Evolutionary conservation across 805 yeast genomes (phyloP), one percentile per base, ranked within the genome.

Genomic region (Pichia pseudocactophila): DNA sequence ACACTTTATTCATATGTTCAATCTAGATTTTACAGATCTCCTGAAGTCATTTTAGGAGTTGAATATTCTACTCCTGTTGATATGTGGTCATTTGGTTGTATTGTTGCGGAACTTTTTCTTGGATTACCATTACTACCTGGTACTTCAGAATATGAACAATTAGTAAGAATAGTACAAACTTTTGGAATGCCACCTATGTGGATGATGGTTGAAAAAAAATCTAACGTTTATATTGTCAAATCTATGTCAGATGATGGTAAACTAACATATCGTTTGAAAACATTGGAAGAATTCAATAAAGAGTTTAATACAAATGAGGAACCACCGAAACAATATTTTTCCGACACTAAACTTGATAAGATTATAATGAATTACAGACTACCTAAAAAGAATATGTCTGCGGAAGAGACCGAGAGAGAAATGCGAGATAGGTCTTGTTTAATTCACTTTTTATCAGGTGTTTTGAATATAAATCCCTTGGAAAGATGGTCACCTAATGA

Each of bases 401-500:
- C 62, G 38, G 49, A 63, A 7, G 66, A 69, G 73, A 61, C 70
- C 30, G 95, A 84, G 43, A 73, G 73, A 51, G 97, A 90, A 60
- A 69, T 80, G 67, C 71, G 69, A 40, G 86, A 85, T 50, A 69
- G 97, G 37, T 71, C 69, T 38, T 70, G 83, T 33, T 69, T 90
- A 43, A 68, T 80, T 20, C 95, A 90, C 59, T 86, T 92, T 52
- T 68, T 92, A 38, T 62, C 69, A 34, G 95, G 95, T 20, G 72
- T 86, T 9, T 66, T 92, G 47, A 85, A 82, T 50, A 62, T 87
- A 54, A 89, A 90, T 60, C 98, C 98, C 0, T 71, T 92, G 52
- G 96, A 88, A 59, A 75, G 99, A 53, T 83, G 96, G 82, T 86
- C 97, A 0, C 98, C 98, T 11, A 96, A 87, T 51, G 97, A 92